Percentiles rank a stretch among this genome's conserved stretches.
These are phyloP conservation scores for Phytophthora hibernalis DNA, from an alignment of 352 stramenopile genomes.

Conservation along the genomic window DNA sequence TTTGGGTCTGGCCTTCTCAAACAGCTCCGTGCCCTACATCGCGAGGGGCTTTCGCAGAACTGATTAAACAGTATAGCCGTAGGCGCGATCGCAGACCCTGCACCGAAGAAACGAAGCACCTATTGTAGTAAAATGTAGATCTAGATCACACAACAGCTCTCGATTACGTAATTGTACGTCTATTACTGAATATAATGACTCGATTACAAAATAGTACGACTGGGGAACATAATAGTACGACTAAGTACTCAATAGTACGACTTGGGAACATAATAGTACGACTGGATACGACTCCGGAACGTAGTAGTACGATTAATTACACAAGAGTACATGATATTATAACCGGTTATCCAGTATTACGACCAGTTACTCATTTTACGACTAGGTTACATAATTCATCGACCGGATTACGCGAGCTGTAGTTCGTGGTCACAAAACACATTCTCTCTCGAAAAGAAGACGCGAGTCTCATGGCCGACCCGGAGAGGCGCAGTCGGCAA, in stretches of 20 bases:
- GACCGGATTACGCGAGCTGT: not conserved
- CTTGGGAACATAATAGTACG: too few species aligned
- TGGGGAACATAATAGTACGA: not conserved
- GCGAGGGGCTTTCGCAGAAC: not conserved
- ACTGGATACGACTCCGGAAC: too few species aligned
- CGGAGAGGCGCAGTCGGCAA: not conserved
- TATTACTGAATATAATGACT: not conserved
- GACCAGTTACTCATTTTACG: not conserved
- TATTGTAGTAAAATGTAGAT: too few species aligned
- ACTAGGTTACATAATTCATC: not conserved
- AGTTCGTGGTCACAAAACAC: not conserved
- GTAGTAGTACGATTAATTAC: too few species aligned
- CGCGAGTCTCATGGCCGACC: not conserved
- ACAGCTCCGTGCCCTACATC: constrained; percentile 3
- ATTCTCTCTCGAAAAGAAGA: not conserved
- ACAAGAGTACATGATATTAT: not conserved
- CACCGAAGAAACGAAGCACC: not conserved
- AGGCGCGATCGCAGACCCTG: not conserved
- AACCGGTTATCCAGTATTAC: not conserved
- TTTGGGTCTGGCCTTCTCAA: constrained; percentile 10
- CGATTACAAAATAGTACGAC: not conserved
- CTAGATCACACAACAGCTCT: too few species aligned
- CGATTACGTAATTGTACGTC: not conserved
- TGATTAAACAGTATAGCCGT: not conserved
- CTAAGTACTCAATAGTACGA: not conserved